Conservation (phyloP, 805 yeast genomes). For the Lipomyces sp. region DNA sequence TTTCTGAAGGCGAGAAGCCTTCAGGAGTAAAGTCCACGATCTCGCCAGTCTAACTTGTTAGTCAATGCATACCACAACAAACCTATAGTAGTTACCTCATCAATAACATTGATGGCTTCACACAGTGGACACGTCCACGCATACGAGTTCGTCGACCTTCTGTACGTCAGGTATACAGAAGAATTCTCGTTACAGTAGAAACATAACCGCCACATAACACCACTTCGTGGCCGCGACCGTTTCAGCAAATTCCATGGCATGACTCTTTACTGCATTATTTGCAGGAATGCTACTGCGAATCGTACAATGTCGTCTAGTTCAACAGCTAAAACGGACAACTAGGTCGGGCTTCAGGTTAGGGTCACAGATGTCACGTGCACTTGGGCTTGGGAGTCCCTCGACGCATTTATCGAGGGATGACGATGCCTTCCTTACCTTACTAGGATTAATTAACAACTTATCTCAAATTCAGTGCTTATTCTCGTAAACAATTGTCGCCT, state of each 20-base stretch:
- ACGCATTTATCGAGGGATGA: not conserved
- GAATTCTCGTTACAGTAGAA: slow-evolving; percentile 27
- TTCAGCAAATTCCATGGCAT: not conserved
- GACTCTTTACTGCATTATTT: not conserved
- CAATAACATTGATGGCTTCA: slow-evolving; percentile 28
- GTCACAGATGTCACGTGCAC: not conserved
- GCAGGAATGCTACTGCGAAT: not conserved
- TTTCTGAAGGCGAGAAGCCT: slow-evolving; percentile 3
- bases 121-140: slow-evolving; percentile 32
- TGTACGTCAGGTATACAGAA: not conserved
- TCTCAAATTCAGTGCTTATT: not conserved
- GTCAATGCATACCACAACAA: not conserved
- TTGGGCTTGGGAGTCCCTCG: not conserved
- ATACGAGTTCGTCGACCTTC: not conserved
- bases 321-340: no score
- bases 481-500: not conserved
- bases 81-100: slow-evolving; percentile 15
- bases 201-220: slow-evolving; percentile 13
- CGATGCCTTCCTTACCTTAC: not conserved
- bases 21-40: slow-evolving; percentile 28
- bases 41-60: slow-evolving; percentile 22
- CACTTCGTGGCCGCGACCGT: not conserved
- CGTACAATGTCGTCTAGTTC: not conserved
- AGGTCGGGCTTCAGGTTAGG: not conserved
- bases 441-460: not conserved